Conservation (phyloP, 345 rosid genomes). For the Limnanthes douglasii region DNA sequence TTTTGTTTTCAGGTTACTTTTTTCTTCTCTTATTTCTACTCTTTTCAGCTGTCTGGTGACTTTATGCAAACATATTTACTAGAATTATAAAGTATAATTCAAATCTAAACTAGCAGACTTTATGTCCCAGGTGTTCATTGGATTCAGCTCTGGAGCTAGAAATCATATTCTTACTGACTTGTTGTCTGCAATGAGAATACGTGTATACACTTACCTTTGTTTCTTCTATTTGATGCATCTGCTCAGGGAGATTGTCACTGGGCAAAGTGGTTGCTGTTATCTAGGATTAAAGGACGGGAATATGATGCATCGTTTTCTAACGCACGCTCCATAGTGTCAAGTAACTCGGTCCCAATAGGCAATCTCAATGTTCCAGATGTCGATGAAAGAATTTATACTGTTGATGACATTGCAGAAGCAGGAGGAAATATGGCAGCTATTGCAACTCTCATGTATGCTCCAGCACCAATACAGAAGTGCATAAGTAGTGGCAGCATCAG, state of each 20-base stretch:
- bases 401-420: conserved; percentile 96
- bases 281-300: conserved; percentile 73
- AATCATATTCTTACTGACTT: too few species aligned
- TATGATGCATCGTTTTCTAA: conserved; percentile 94
- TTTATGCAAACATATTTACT: too few species aligned
- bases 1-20: too few species aligned
- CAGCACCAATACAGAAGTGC: conserved; percentile 59
- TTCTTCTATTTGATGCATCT: conserved; percentile 12
- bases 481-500: conserved; percentile 67
- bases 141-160: too few species aligned
- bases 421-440: conserved; percentile 94
- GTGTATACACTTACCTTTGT: conserved; percentile 5
- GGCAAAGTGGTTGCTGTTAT: conserved; percentile 91
- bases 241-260: conserved; percentile 93
- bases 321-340: conserved; percentile 63
- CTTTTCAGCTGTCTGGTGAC: too few species aligned
- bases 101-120: too few species aligned
- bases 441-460: conserved; percentile 85
- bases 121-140: too few species aligned
- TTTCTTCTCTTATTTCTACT: too few species aligned
- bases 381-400: conserved; percentile 54
- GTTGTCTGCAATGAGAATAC: background rate
- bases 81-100: too few species aligned
- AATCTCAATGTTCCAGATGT: conserved; percentile 36
- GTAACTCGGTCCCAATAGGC: conserved; percentile 24